Percentiles rank a stretch among this genome's conserved stretches.
phyloP scores from a whole-genome alignment of 2,329 filamentous ascomycete species.

The Aspergillus persii region DNA sequence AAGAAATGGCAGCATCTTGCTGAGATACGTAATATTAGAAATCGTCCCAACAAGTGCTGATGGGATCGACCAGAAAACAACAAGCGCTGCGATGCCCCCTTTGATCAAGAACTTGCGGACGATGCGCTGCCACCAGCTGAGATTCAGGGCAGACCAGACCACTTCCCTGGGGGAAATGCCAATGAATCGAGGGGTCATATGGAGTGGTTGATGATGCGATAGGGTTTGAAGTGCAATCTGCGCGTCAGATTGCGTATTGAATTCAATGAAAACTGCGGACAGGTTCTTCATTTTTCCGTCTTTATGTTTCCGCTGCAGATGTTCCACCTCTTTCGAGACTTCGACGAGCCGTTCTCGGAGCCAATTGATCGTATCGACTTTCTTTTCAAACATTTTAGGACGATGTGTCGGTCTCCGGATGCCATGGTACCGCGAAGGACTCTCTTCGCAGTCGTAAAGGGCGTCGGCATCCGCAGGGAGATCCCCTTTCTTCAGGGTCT shows the following conservation, averaged over 20 bases:
- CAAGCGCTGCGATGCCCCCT: slow-evolving; percentile 68
- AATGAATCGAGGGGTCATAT: slow-evolving; percentile 83
- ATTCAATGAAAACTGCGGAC: slow-evolving; percentile 86
- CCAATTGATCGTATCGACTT: slow-evolving; percentile 89
- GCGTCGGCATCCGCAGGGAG: slow-evolving; percentile 21
- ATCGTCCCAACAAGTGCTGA: slow-evolving; percentile 80
- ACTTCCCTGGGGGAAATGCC: slow-evolving; percentile 80
- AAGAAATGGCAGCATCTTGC: slow-evolving; percentile 57
- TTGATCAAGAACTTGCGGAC: slow-evolving; percentile 67
- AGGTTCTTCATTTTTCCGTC: slow-evolving; percentile 63
- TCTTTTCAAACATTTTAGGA: slow-evolving; percentile 69
- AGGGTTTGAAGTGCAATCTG: slow-evolving; percentile 83
- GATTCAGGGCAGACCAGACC: slow-evolving; percentile 80
- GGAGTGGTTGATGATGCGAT: slow-evolving; percentile 78
- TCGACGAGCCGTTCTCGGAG: slow-evolving; percentile 71
- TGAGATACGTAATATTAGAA: slow-evolving; percentile 75
- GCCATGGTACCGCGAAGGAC: slow-evolving; percentile 27
- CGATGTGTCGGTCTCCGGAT: slow-evolving; percentile 70
- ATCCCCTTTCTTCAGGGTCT: slow-evolving; percentile 48
- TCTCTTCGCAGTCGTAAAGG: slow-evolving; percentile 29
- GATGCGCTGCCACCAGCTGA: slow-evolving; percentile 81
- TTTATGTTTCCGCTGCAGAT: slow-evolving; percentile 63
- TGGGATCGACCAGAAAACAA: slow-evolving; percentile 81
- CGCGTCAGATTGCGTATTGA: slow-evolving; percentile 74
- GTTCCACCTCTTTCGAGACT: slow-evolving; percentile 67